A percentile compares a stretch with the other conserved stretches of the same genome.
These are phyloP conservation scores for Lentinus polychrous DNA, from an alignment of 1,284 basidiomycete species.

Conservation along the genomic window DNA sequence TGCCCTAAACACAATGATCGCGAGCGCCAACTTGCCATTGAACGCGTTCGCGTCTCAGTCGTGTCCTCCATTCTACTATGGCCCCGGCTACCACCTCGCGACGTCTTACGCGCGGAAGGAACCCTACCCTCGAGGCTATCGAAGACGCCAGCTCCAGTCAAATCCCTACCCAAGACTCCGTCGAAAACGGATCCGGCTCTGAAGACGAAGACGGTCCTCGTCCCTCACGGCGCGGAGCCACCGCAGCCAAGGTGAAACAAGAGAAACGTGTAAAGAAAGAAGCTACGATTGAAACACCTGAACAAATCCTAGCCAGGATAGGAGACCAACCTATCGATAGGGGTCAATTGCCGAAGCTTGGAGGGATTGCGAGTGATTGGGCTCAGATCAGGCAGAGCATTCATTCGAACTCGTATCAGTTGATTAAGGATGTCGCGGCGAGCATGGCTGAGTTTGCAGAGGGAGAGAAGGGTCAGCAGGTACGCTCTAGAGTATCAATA, in stretches of 20 bases:
- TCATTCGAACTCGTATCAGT: slow-evolving; percentile 33
- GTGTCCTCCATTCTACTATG: slow-evolving; percentile 4
- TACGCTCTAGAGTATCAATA: slow-evolving; percentile 20
- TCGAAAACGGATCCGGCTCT: background rate
- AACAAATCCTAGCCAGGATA: slow-evolving; percentile 38
- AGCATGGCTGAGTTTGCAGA: slow-evolving; percentile 58
- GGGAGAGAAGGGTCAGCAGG: slow-evolving; percentile 45
- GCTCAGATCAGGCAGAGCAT: slow-evolving; percentile 39
- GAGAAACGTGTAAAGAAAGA: slow-evolving; percentile 5
- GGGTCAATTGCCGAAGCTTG: slow-evolving; percentile 42
- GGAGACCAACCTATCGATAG: slow-evolving; percentile 53
- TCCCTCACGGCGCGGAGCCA: background rate
- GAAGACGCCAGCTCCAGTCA: slow-evolving; percentile 6
- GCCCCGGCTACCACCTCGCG: slow-evolving; percentile 3
- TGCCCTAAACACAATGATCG: slow-evolving; percentile 28
- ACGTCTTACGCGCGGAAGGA: slow-evolving; percentile 1
- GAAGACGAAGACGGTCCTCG: slow-evolving; percentile 5
- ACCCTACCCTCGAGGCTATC: slow-evolving; percentile 5
- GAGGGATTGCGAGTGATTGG: slow-evolving; percentile 58
- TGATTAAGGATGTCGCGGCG: slow-evolving; percentile 49
- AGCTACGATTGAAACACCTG: slow-evolving; percentile 4
- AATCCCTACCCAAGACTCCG: background rate
- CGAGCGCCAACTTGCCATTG: too few relatives aligned
- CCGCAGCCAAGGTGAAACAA: slow-evolving; percentile 1
- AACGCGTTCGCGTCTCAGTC: slow-evolving; percentile 4